A percentile compares a stretch with the other conserved stretches of the same genome.
Evolutionary conservation across 176 grass and related monocot genomes (phyloP).

Genomic region (Pontederia paniculata): DNA sequence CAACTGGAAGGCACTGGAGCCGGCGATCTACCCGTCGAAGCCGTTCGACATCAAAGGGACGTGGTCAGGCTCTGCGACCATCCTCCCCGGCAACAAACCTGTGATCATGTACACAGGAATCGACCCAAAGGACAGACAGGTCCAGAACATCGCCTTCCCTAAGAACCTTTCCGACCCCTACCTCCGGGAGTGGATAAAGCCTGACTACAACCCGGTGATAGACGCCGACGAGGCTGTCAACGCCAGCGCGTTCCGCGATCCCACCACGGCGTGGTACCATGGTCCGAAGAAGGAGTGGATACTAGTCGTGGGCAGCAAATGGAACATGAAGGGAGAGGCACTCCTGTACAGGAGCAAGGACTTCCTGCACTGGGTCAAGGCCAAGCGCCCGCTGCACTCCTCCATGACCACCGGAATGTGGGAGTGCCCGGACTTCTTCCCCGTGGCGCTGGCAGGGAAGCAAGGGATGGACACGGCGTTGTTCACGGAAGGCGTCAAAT

Average conservation of each 20-base stretch:
- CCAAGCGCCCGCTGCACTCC: constrained; percentile 48
- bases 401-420: constrained; percentile 49
- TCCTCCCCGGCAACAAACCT: constrained; percentile 21
- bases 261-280: constrained; percentile 63
- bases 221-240: constrained; percentile 34
- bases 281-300: constrained; percentile 44
- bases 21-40: constrained; percentile 27
- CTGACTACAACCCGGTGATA: constrained; percentile 56
- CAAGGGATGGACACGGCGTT: constrained; percentile 30
- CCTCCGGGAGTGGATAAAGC: constrained; percentile 67
- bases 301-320: constrained; percentile 37
- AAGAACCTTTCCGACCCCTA: constrained; percentile 65
- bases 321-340: constrained; percentile 17
- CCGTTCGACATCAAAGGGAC: constrained; percentile 56
- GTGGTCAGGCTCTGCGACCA: constrained; percentile 82
- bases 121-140: constrained; percentile 41
- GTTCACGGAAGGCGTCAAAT: constrained; percentile 18
- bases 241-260: constrained; percentile 56
- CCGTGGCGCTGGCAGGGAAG: constrained; percentile 19
- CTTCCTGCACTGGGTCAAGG: constrained; percentile 46
- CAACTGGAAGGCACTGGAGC: constrained; percentile 55
- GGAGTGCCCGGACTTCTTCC: constrained; percentile 89
- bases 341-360: constrained; percentile 62
- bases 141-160: constrained; percentile 61
- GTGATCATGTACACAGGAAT: constrained; percentile 73